A percentile compares a stretch with the other conserved stretches of the same genome.
These are phyloP conservation scores for Royoungia palumana DNA, from an alignment of 768 basidiomycete species.

Conservation along the genomic window DNA sequence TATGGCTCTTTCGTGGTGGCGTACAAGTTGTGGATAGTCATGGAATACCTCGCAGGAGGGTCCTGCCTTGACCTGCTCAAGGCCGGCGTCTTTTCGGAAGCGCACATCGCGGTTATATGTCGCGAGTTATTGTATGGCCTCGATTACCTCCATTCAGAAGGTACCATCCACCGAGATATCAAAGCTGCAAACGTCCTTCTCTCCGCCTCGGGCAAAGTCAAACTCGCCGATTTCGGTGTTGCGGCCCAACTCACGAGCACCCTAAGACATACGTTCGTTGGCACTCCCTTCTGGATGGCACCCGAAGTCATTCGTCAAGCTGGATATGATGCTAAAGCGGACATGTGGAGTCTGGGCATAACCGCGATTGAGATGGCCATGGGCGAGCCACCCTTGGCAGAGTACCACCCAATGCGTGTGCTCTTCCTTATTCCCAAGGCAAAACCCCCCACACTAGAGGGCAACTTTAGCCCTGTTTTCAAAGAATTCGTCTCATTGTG, in stretches of 20 bases:
- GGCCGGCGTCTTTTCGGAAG: slow-evolving; percentile 85
- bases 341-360: slow-evolving; percentile 98
- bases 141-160: slow-evolving; percentile 93
- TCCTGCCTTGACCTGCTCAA: slow-evolving; percentile 96
- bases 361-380: slow-evolving; percentile 98
- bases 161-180: slow-evolving; percentile 98
- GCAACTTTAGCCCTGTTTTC: slow-evolving; percentile 78
- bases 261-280: slow-evolving; percentile 94
- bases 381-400: slow-evolving; percentile 93
- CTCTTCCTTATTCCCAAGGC: slow-evolving; percentile 98
- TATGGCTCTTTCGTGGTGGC: slow-evolving; percentile 96
- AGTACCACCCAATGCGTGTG: slow-evolving; percentile 98
- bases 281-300: slow-evolving; percentile 98
- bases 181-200: slow-evolving; percentile 96
- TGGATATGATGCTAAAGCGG: slow-evolving; percentile 93
- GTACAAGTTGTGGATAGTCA: slow-evolving; percentile 98
- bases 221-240: slow-evolving; percentile 98
- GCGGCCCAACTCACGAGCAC: slow-evolving; percentile 96
- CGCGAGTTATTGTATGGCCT: slow-evolving; percentile 90
- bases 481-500: slow-evolving; percentile 91
- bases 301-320: slow-evolving; percentile 97
- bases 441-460: slow-evolving; percentile 87
- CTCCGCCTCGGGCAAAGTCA: slow-evolving; percentile 88
- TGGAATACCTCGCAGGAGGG: slow-evolving; percentile 99
- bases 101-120: slow-evolving; percentile 92